Percentiles rank a stretch among this genome's conserved stretches.
These are phyloP conservation scores for Fusarium buxicola DNA, from an alignment of 2,329 filamentous ascomycete species.

Conservation along the genomic window DNA sequence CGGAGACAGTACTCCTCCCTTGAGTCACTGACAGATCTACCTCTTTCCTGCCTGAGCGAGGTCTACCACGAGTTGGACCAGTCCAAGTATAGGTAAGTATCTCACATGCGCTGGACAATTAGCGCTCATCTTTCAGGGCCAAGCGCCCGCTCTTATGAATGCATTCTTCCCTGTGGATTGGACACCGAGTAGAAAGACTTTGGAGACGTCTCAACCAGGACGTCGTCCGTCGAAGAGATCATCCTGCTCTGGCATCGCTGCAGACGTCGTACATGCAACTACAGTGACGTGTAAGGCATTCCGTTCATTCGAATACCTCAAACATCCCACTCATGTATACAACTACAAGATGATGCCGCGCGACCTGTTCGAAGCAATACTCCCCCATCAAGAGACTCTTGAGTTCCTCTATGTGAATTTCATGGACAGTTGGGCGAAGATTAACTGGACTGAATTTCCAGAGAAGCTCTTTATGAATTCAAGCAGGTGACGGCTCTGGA, in stretches of 20 bases:
- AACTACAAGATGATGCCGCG: conserved; percentile 8
- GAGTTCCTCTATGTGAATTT: conserved; percentile 21
- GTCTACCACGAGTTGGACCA: conserved; percentile 1
- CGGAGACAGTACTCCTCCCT: not conserved
- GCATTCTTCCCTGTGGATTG: not conserved
- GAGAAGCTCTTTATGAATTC: conserved; percentile 2
- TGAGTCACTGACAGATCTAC: not conserved
- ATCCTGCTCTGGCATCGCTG: not conserved
- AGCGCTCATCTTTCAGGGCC: not conserved
- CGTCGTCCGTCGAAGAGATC: conserved; percentile 5
- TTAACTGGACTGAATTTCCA: not conserved
- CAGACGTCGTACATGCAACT: not conserved
- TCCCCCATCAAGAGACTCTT: conserved; percentile 10
- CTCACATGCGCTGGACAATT: not conserved
- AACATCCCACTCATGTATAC: not conserved
- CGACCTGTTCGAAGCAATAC: conserved; percentile 11
- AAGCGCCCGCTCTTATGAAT: conserved; percentile 8
- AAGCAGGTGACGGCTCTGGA: conserved; percentile 6
- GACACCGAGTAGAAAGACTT: not conserved
- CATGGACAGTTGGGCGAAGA: conserved; percentile 14
- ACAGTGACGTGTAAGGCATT: conserved; percentile 10
- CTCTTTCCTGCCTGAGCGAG: conserved; percentile 1
- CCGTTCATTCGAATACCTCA: conserved; percentile 4
- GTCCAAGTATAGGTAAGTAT: conserved; percentile 1
- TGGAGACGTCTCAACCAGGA: not conserved